These are phyloP conservation scores for Colletotrichum brevisporum DNA, from an alignment of 2,329 filamentous ascomycete genomes.

Conservation along the genomic window DNA sequence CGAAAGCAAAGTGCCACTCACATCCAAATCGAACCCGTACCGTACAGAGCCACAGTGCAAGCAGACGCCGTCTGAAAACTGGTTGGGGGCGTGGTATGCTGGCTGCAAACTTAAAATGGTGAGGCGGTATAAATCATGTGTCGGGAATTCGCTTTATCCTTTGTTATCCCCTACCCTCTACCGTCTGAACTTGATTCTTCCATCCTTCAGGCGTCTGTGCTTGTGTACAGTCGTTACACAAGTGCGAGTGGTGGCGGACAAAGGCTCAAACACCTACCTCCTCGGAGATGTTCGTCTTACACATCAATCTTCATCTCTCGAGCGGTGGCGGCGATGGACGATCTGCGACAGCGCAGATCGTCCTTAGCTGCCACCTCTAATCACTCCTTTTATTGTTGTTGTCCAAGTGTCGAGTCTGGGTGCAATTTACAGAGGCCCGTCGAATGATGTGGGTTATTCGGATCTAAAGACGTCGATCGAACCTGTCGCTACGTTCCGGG, in stretches of 20 bases:
- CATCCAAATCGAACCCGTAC: conserved; percentile 10
- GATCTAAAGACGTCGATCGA: background rate
- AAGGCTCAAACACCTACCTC: conserved; percentile 14
- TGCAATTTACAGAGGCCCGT: background rate
- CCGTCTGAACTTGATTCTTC: conserved; percentile 25
- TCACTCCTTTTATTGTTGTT: no score
- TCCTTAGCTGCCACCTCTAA: no score
- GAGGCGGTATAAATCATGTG: conserved; percentile 17
- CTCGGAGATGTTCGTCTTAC: conserved; percentile 12
- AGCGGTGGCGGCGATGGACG: no score
- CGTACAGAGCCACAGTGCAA: conserved; percentile 9
- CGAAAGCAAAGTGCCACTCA: conserved; percentile 3
- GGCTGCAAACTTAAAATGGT: conserved; percentile 24
- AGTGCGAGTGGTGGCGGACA: conserved; percentile 4
- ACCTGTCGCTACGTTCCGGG: background rate
- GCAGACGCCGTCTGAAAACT: conserved; percentile 36
- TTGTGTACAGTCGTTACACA: conserved; percentile 8
- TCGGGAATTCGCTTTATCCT: conserved; percentile 10
- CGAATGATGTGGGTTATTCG: no score
- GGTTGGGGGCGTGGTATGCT: conserved; percentile 23
- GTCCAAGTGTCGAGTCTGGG: no score
- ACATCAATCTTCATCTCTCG: background rate
- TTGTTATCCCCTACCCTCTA: conserved; percentile 11
- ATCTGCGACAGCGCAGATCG: no score
- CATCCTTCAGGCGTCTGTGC: background rate